These are phyloP conservation scores for Berberis vulgaris DNA, from an alignment of 164 flowering plant species.

Conservation along the genomic window DNA sequence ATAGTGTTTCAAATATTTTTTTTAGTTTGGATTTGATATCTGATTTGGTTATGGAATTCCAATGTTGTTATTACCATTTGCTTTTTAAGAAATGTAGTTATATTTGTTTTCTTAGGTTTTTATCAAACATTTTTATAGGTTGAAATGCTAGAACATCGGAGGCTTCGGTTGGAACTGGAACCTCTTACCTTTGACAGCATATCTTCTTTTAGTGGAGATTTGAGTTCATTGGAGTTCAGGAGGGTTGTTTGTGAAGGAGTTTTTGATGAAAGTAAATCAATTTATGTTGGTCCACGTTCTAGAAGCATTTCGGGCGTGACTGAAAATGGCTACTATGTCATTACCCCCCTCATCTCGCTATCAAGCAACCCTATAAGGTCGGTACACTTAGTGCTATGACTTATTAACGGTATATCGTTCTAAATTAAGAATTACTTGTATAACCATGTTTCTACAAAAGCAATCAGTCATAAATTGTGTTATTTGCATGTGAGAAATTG, in stretches of 20 bases:
- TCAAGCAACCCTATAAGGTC: constrained; percentile 54
- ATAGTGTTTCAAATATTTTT: no score
- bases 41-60: no score
- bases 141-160: constrained; percentile 52
- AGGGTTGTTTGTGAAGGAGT: constrained; percentile 61
- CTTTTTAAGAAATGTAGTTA: not conserved
- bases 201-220: constrained; percentile 21
- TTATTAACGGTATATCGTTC: not conserved
- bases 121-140: constrained; percentile 23
- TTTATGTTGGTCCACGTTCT: constrained; percentile 87
- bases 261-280: constrained; percentile 71
- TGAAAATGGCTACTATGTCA: constrained; percentile 86
- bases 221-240: constrained; percentile 62
- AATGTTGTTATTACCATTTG: no score
- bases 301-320: constrained; percentile 95
- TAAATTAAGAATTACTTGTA: no score
- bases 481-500: no score
- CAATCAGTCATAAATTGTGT: no score
- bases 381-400: not conserved
- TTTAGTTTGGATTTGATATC: no score
- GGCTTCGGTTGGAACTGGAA: constrained; percentile 38
- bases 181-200: constrained; percentile 31
- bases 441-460: no score
- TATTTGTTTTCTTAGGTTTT: not conserved
- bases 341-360: constrained; percentile 71